These are phyloP conservation scores for Gynostemma pentaphyllum DNA, from an alignment of 306 rosid genomes.

Conservation along the genomic window DNA sequence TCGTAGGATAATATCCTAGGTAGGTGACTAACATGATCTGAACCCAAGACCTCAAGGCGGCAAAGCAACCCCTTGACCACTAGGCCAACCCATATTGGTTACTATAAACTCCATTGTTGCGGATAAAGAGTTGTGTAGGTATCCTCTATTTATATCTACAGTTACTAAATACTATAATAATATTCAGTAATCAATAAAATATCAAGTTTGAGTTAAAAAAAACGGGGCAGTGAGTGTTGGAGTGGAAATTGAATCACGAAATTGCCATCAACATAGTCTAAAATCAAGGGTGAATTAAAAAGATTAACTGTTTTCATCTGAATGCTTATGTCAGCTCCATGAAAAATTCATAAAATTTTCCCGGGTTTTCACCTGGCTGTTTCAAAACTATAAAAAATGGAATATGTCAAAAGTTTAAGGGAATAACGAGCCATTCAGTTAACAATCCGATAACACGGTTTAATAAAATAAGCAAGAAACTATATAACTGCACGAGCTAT, in stretches of 20 bases:
- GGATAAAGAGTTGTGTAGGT: constrained; percentile 67
- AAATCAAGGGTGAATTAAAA: neutral
- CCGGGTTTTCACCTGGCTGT: constrained; percentile 41
- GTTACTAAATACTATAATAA: constrained; percentile 55
- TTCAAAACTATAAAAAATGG: constrained; percentile 63
- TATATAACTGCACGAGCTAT: neutral
- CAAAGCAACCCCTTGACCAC: too few species aligned
- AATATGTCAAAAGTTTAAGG: constrained; percentile 33
- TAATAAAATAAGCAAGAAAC: neutral
- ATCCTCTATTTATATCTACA: constrained; percentile 81
- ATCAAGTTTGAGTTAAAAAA: constrained; percentile 8
- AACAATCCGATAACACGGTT: neutral
- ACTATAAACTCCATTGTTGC: constrained; percentile 65
- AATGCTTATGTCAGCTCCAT: constrained; percentile 69
- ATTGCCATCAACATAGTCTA: neutral
- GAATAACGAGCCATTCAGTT: neutral
- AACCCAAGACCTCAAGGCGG: too few species aligned
- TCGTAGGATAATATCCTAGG: too few species aligned
- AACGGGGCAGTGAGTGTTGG: neutral
- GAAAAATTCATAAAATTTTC: constrained; percentile 78
- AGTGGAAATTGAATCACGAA: neutral
- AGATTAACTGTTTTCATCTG: constrained; percentile 43
- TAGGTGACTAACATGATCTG: too few species aligned
- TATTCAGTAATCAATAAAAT: constrained; percentile 25
- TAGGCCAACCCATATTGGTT: too few species aligned